Percentiles rank a stretch among this genome's conserved stretches.
phyloP scores from a whole-genome alignment of 352 stramenopile genomes.

The Globisporangium acanthophoron region DNA sequence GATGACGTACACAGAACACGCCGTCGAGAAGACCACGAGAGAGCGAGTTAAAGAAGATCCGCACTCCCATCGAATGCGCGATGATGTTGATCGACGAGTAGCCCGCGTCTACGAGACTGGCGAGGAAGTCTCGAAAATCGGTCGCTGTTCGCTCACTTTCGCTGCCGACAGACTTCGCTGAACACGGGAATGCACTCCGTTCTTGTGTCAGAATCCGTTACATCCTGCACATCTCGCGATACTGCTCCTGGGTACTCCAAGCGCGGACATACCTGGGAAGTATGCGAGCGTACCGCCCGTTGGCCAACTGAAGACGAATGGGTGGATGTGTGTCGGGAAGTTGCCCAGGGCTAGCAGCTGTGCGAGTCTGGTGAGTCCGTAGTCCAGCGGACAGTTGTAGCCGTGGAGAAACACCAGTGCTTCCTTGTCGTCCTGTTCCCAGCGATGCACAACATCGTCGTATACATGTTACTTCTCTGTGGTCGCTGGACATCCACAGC shows the following conservation, averaged over 20 bases:
- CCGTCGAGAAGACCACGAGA: slow-evolving; percentile 14
- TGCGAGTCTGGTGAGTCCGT: slow-evolving; percentile 48
- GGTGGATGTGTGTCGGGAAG: slow-evolving; percentile 61
- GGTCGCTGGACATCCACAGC: too few relatives aligned
- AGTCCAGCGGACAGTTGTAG: slow-evolving; percentile 69
- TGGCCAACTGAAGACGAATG: slow-evolving; percentile 72
- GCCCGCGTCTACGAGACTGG: slow-evolving; percentile 25
- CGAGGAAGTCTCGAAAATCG: slow-evolving; percentile 24
- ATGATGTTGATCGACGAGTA: slow-evolving; percentile 34
- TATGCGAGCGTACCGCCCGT: slow-evolving; percentile 56
- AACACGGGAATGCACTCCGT: neutral
- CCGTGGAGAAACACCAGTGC: slow-evolving; percentile 61
- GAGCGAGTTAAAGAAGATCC: slow-evolving; percentile 27
- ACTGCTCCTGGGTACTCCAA: neutral
- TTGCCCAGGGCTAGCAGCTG: slow-evolving; percentile 61
- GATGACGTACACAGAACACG: slow-evolving; percentile 19
- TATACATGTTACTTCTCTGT: neutral
- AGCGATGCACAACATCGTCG: neutral
- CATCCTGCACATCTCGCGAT: neutral
- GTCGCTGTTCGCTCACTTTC: slow-evolving; percentile 24
- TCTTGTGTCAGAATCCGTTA: neutral
- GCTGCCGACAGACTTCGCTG: slow-evolving; percentile 19
- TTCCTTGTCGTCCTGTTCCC: slow-evolving; percentile 24
- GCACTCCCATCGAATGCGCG: slow-evolving; percentile 33
- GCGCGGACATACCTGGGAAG: slow-evolving; percentile 28